Base-by-base conservation (phyloP, 2,329 filamentous ascomycete genomes). In the Neofusicoccum cordaticola region DNA sequence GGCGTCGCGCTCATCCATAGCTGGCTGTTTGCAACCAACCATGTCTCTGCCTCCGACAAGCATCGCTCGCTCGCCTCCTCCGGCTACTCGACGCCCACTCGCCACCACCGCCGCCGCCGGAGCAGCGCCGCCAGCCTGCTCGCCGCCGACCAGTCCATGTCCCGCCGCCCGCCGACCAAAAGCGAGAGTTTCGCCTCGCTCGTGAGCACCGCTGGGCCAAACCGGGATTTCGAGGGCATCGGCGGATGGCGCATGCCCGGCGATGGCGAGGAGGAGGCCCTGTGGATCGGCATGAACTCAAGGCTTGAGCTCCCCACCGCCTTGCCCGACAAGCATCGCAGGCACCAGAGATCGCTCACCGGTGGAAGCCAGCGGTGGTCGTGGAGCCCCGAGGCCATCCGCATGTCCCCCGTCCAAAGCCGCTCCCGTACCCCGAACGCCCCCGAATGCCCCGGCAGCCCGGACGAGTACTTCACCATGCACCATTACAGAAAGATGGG, bases 251-350 rank as follows among this genome's bases (percentile, higher is more conserved):
- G 75, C 50, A 70, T 76, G 15, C 67, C 74, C 3, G 74, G 72
- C 12, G 74, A 74, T 31, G 74, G 76, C 1, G 77, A 79, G 4
- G 79, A 81, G 48, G 78, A 80, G 67, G 79, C 78, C 2, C 60
- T 79, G 12, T 81, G 79, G 79, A 76, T 80, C 69, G 73, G 74
- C 63, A 78, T 80, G 68, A 80, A 80, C 62, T 75, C 74, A n/a
- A 67, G 78, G 13, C 70, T 80, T 1, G 74, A 79, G 62, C 67
- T 80, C 1, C 78, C 79, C 3, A 69, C 72, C 15, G 70, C 69
- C 9, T 44, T 67, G n/a, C 71, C 72, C 1, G 66, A 60, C 50
- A 51, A 44, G 17, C 62, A 61, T 12, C 68, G 70, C 44, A 50
- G 66, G 22, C 69, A 74, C 22, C 76, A 78, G 51, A 65, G 76